These are phyloP conservation scores for Annulohypoxylon nitens DNA, from an alignment of 495 filamentous ascomycete species.

Conservation along the genomic window DNA sequence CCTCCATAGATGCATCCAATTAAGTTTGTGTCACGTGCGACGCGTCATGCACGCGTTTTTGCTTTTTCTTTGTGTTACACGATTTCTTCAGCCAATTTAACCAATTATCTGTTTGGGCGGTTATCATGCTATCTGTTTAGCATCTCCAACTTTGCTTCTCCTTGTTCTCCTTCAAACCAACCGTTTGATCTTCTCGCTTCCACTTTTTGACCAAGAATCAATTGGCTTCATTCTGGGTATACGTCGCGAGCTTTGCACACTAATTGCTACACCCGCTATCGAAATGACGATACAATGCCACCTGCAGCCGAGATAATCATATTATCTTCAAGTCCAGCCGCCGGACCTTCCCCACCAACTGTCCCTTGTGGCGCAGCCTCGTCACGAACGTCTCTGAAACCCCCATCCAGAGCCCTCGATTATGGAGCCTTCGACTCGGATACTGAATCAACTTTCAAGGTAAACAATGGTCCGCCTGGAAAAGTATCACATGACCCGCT, in stretches of 20 bases:
- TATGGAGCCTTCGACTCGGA: conserved; percentile 19
- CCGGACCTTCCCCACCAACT: conserved; percentile 32
- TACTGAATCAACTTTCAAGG: conserved; percentile 8
- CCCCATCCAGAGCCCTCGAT: conserved; percentile 21
- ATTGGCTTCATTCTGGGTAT: neutral
- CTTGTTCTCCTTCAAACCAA: neutral
- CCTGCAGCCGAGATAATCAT: conserved; percentile 56
- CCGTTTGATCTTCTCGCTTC: neutral
- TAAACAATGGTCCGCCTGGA: neutral
- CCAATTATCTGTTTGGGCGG: neutral
- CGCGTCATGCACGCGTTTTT: conserved; percentile 35
- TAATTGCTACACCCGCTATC: conserved; percentile 7
- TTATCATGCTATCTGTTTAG: neutral
- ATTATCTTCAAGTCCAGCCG: conserved; percentile 50
- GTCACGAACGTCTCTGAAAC: conserved; percentile 11
- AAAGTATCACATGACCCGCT: conserved; percentile 8
- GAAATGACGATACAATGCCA: conserved; percentile 48
- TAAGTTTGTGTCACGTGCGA: conserved; percentile 28
- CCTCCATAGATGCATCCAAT: neutral
- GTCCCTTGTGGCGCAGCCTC: conserved; percentile 14
- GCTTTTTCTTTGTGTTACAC: neutral
- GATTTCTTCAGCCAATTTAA: conserved; percentile 13
- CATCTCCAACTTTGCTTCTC: neutral
- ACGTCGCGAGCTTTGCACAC: neutral
- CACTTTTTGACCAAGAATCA: neutral